These are phyloP conservation scores for Backusella mclennaniae DNA, from an alignment of 192 early-diverging fungal genomes.

Conservation along the genomic window DNA sequence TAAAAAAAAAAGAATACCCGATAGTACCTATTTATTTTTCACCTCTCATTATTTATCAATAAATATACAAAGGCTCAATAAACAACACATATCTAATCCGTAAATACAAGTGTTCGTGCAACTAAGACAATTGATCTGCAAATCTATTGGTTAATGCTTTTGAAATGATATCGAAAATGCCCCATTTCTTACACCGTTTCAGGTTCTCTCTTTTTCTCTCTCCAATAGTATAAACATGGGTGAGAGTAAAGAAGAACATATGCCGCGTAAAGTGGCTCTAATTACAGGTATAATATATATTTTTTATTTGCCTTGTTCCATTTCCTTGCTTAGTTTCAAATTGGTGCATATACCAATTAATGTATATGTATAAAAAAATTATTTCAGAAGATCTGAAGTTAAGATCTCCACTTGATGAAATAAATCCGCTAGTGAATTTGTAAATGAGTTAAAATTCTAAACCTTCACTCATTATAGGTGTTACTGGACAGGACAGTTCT, in stretches of 20 bases:
- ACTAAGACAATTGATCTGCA: too few relatives aligned
- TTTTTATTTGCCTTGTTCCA: neutral
- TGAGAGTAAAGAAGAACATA: slow-evolving; percentile 44
- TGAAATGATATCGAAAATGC: too few relatives aligned
- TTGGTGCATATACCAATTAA: neutral
- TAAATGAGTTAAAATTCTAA: neutral
- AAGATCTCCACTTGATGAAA: neutral
- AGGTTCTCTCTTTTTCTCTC: too few relatives aligned
- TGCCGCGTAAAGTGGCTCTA: slow-evolving; percentile 55
- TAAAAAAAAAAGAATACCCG: too few relatives aligned
- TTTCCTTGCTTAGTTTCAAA: neutral
- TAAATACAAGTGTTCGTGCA: too few relatives aligned
- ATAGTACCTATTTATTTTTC: too few relatives aligned
- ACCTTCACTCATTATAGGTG: slow-evolving; percentile 41
- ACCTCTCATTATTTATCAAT: too few relatives aligned
- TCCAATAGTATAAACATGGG: too few relatives aligned
- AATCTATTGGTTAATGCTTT: too few relatives aligned
- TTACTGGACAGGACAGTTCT: slow-evolving; percentile 77
- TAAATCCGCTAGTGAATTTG: neutral
- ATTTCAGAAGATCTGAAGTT: neutral
- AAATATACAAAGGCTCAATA: too few relatives aligned
- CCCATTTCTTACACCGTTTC: too few relatives aligned
- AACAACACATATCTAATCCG: too few relatives aligned
- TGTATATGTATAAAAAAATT: neutral
- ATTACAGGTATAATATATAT: slow-evolving; percentile 46